phyloP scores from a whole-genome alignment of 2,329 filamentous ascomycete genomes.

The Fusarium guadeloupense region DNA sequence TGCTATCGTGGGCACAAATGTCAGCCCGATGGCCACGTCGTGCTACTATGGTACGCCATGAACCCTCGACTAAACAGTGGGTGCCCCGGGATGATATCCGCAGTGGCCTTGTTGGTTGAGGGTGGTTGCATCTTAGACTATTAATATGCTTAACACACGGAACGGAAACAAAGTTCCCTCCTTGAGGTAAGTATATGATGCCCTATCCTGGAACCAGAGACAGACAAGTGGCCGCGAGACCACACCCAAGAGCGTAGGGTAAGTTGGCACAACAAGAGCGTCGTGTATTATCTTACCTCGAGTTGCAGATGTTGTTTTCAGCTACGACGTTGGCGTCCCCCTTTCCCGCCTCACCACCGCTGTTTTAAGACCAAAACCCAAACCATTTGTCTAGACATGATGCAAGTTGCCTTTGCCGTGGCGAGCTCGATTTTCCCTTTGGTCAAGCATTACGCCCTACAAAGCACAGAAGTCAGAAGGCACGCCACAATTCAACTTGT shows the following conservation, averaged over 20 bases:
- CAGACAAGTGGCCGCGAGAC: neutral
- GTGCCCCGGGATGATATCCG: constrained; percentile 20
- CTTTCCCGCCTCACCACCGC: neutral
- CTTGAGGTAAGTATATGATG: constrained; percentile 11
- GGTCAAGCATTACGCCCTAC: too few relatives aligned
- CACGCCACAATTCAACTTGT: neutral
- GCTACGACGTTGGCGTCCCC: neutral
- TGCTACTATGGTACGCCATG: constrained; percentile 23
- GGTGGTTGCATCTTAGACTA: constrained; percentile 18
- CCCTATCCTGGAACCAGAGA: neutral
- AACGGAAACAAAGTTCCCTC: constrained; percentile 13
- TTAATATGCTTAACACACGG: constrained; percentile 26
- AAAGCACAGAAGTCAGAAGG: too few relatives aligned
- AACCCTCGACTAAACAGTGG: constrained; percentile 15
- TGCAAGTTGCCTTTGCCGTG: neutral
- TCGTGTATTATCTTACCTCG: neutral
- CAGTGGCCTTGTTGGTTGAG: constrained; percentile 18
- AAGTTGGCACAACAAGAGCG: neutral
- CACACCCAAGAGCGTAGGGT: constrained; percentile 10
- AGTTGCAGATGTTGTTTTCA: neutral
- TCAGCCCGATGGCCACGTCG: constrained; percentile 26
- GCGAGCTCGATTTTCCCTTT: neutral
- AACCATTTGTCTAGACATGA: neutral
- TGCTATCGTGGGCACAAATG: constrained; percentile 24
- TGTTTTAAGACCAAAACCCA: neutral